Evolutionary conservation across 1,284 basidiomycete genomes (phyloP).

Genomic region (Ustilago sp.): DNA sequence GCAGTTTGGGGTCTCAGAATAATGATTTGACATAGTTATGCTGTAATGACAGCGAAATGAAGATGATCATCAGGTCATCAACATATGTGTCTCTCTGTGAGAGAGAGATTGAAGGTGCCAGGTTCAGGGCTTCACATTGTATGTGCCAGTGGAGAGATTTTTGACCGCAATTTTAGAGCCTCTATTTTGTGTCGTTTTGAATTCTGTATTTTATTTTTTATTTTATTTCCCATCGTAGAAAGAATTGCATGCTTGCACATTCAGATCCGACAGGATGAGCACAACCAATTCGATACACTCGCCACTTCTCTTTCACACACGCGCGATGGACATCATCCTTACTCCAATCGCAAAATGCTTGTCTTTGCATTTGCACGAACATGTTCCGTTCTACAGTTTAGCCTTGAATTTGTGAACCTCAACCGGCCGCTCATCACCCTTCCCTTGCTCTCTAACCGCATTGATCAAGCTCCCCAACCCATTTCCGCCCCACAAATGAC

Average conservation of each 20-base stretch:
- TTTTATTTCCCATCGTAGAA: no score
- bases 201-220: no score
- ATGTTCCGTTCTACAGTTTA: slow-evolving; percentile 9
- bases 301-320: no score
- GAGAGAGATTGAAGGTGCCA: background rate
- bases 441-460: slow-evolving; percentile 12
- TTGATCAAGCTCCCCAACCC: slow-evolving; percentile 46
- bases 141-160: background rate
- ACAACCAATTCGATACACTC: no score
- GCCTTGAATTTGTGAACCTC: slow-evolving; percentile 19
- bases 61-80: background rate
- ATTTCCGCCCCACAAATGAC: slow-evolving; percentile 65
- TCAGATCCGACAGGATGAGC: no score
- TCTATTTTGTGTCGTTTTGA: background rate
- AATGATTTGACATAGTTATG: background rate
- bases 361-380: background rate
- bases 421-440: slow-evolving; percentile 10
- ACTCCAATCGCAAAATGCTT: background rate
- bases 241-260: no score
- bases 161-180: background rate
- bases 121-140: no score
- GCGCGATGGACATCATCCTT: no score
- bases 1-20: slow-evolving; percentile 70
- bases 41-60: slow-evolving; percentile 11
- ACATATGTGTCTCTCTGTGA: background rate